phyloP scores from a whole-genome alignment of 2,329 filamentous ascomycete species.

The Aspergillus sp. region DNA sequence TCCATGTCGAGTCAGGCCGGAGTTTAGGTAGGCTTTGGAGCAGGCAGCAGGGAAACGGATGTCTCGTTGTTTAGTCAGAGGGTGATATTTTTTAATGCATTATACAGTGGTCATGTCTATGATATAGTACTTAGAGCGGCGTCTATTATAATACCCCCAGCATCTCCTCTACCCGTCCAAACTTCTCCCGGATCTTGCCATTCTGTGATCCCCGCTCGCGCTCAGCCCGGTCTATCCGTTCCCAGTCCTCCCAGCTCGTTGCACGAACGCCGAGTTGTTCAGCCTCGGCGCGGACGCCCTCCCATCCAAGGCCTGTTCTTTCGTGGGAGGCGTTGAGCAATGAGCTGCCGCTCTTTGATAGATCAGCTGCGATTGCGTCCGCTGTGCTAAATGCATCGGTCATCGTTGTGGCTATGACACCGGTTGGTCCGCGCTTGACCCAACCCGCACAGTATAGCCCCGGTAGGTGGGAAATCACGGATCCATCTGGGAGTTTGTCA shows the following conservation, averaged over 20 bases:
- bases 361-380: constrained; percentile 80
- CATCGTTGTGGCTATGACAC: constrained; percentile 96
- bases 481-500: constrained; percentile 30
- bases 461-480: constrained; percentile 54
- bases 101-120: neutral
- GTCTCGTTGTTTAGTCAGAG: too few relatives aligned
- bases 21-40: too few relatives aligned
- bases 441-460: constrained; percentile 93
- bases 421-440: constrained; percentile 93
- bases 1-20: too few relatives aligned
- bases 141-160: constrained; percentile 39
- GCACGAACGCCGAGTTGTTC: constrained; percentile 56
- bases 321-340: constrained; percentile 49
- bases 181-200: constrained; percentile 78
- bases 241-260: constrained; percentile 84
- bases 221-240: constrained; percentile 78
- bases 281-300: constrained; percentile 65
- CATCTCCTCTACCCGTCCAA: constrained; percentile 59
- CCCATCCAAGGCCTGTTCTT: constrained; percentile 66
- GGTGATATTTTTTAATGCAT: too few relatives aligned
- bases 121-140: too few relatives aligned
- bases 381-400: constrained; percentile 87
- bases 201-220: constrained; percentile 60
- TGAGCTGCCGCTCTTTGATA: constrained; percentile 44
- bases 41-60: too few relatives aligned